Evolutionary conservation across 2,329 filamentous ascomycete genomes (phyloP), one percentile per base, ranked within the genome.

Genomic region (Paraphoma chrysanthemicola): DNA sequence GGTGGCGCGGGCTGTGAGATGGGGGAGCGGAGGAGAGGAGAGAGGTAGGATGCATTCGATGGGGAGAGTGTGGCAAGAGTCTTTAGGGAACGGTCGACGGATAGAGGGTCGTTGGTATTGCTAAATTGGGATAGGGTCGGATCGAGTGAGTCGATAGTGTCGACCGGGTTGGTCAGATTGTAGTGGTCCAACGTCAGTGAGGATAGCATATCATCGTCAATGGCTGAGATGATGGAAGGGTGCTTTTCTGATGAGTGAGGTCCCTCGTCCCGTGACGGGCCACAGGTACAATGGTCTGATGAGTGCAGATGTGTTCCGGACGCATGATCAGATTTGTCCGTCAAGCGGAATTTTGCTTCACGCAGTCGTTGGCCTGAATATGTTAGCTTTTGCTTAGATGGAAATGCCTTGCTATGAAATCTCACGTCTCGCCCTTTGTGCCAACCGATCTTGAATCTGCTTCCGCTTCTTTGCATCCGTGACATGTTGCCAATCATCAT

Each of bases 401-500:
- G 33, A 38, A 38, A 11, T 6, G 3, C 10, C 10, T 11, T 38
- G 3, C 8, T 16, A 42, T 2, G 39, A 4, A 16, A 12, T 64
- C 68, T 62, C 65, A 77, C 75, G 58, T 63, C 75, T 65, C 18
- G 75, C 75, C 64, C 76, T 63, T 57, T 78, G 75, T 23, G 77
- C 77, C 42, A 78, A 57, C 44, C 75, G 66, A 60, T 78, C 76
- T 61, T 78, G 76, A n/a, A 78, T 76, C 48, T 76, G 71, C 61
- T 79, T 78, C 39, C 77, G 64, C 54, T 76, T 72, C 56, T 70
- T 74, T 4, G 73, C 68, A 53, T 78, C 75, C 44, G 70, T 53
- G 28, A 77, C 68, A 16, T 68, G 64, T 36, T 70, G 68, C 76
- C 76, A 79, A 28, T 68, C 54, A 31, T 74, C 69, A 11, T 69